A percentile compares a stretch with the other conserved stretches of the same genome.
phyloP scores from a whole-genome alignment of 129 eudicot genomes.

The Centella asiatica region DNA sequence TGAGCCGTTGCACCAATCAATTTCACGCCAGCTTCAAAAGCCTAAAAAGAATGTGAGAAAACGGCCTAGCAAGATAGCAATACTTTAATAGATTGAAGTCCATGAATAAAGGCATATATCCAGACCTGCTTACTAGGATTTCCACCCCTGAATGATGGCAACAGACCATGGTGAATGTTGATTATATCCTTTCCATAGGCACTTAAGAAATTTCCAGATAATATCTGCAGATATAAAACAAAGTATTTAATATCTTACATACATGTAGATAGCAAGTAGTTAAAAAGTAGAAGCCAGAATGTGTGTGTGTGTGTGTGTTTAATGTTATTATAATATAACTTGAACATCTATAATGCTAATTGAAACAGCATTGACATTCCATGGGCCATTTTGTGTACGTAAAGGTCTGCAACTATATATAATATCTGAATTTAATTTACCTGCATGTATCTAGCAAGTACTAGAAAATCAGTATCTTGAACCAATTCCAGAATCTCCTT shows the following conservation, averaged over 20 bases:
- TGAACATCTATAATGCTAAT: too few species aligned
- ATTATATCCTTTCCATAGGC: constrained; percentile 68
- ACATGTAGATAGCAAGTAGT: constrained; percentile 88
- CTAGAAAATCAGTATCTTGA: constrained; percentile 78
- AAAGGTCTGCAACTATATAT: neutral
- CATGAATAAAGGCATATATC: constrained; percentile 8
- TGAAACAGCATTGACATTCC: too few species aligned
- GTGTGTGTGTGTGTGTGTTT: neutral
- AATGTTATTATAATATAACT: too few species aligned
- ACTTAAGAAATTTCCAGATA: constrained; percentile 63
- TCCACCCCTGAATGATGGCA: constrained; percentile 97
- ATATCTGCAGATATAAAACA: constrained; percentile 32
- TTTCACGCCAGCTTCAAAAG: constrained; percentile 88
- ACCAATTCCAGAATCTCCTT: constrained; percentile 65
- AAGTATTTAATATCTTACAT: constrained; percentile 29
- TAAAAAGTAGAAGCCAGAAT: constrained; percentile 19
- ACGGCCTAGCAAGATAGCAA: constrained; percentile 5
- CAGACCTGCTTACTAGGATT: constrained; percentile 79
- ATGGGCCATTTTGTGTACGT: too few species aligned
- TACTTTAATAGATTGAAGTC: neutral
- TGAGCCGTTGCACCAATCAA: constrained; percentile 96
- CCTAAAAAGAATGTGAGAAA: constrained; percentile 36
- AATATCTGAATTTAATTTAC: constrained; percentile 23
- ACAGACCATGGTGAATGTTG: constrained; percentile 93
- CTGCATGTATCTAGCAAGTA: constrained; percentile 99